phyloP scores from a whole-genome alignment of 2,329 filamentous ascomycete genomes.

The Hymenoscyphus fructigenus region DNA sequence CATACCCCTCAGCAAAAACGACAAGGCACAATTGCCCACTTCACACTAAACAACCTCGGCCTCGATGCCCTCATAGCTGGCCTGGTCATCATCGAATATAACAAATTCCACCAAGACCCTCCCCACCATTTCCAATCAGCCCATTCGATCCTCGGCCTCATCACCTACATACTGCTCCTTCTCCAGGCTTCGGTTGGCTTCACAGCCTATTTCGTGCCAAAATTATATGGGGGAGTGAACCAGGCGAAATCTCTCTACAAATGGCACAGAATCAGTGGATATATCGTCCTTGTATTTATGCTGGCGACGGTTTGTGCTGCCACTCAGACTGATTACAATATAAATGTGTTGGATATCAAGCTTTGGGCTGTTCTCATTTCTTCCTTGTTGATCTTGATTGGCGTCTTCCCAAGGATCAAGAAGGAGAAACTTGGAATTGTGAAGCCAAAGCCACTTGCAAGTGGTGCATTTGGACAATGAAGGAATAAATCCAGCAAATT shows the following conservation, averaged over 20 bases:
- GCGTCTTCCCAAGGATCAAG: conserved; percentile 76
- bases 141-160: conserved; percentile 81
- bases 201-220: conserved; percentile 75
- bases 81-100: conserved; percentile 73
- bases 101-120: conserved; percentile 70
- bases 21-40: conserved; percentile 61
- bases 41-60: conserved; percentile 63
- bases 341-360: conserved; percentile 66
- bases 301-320: conserved; percentile 74
- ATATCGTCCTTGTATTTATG: conserved; percentile 68
- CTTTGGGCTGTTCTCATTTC: conserved; percentile 74
- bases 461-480: conserved; percentile 23
- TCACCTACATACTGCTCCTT: conserved; percentile 67
- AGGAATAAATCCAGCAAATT: not conserved
- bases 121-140: conserved; percentile 78
- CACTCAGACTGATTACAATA: conserved; percentile 73
- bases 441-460: conserved; percentile 16
- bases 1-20: conserved; percentile 73
- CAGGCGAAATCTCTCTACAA: conserved; percentile 85
- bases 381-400: conserved; percentile 63
- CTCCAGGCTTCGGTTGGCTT: conserved; percentile 78
- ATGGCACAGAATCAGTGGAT: conserved; percentile 80
- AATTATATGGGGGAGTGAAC: conserved; percentile 73
- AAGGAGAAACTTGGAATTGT: conserved; percentile 73
- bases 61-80: conserved; percentile 56